A percentile compares a stretch with the other conserved stretches of the same genome.
phyloP scores from a whole-genome alignment of 2,329 filamentous ascomycete species.

The Rhexocercosporidium sp. region DNA sequence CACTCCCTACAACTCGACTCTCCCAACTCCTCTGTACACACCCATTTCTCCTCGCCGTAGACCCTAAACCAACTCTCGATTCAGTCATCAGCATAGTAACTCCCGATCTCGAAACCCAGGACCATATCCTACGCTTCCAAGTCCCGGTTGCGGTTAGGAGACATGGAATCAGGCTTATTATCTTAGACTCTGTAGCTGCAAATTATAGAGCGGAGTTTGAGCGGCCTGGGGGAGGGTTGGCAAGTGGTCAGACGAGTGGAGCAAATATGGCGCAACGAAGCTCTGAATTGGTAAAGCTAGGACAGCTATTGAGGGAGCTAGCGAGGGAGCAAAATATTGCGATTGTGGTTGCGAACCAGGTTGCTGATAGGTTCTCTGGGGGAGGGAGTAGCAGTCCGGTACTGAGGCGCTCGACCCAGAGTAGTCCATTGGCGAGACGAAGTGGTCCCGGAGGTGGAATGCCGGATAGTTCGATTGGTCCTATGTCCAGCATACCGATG shows the following conservation, averaged over 20 bases:
- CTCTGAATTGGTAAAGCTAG: slow-evolving; percentile 76
- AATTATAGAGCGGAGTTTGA: slow-evolving; percentile 95
- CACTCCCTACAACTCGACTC: slow-evolving; percentile 81
- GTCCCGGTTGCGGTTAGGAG: slow-evolving; percentile 82
- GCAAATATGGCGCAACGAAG: slow-evolving; percentile 77
- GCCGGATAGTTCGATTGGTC: slow-evolving; percentile 35
- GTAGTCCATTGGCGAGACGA: slow-evolving; percentile 36
- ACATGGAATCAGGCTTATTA: slow-evolving; percentile 78
- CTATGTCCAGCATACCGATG: slow-evolving; percentile 33
- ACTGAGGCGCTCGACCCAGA: slow-evolving; percentile 27
- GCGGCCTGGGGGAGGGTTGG: slow-evolving; percentile 51
- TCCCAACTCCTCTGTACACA: slow-evolving; percentile 76
- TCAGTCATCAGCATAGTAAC: slow-evolving; percentile 81
- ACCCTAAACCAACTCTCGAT: slow-evolving; percentile 67
- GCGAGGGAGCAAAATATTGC: slow-evolving; percentile 78
- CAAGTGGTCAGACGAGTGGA: slow-evolving; percentile 43
- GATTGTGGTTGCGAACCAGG: slow-evolving; percentile 93
- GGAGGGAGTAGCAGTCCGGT: slow-evolving; percentile 25
- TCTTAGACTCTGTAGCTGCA: slow-evolving; percentile 91
- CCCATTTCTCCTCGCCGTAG: slow-evolving; percentile 57
- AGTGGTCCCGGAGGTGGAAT: slow-evolving; percentile 1
- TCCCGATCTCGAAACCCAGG: slow-evolving; percentile 90
- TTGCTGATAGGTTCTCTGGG: slow-evolving; percentile 78
- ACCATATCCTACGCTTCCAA: slow-evolving; percentile 93
- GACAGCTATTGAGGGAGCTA: slow-evolving; percentile 75